Base-by-base conservation (phyloP, 192 early-diverging fungal species). In the Cetraspora pellucida region DNA sequence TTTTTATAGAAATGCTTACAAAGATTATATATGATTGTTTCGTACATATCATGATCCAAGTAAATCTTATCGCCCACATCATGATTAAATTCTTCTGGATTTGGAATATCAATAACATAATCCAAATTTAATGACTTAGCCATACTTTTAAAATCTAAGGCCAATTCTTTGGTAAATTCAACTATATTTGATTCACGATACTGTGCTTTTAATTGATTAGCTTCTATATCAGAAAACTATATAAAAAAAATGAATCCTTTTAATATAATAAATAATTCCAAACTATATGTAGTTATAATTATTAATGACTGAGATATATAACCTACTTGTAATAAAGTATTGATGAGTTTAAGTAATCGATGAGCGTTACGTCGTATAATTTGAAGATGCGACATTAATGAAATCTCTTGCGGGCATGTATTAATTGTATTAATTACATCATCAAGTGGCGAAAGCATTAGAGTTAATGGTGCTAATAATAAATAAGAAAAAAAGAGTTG, bases 271-370 rank as follows among this genome's bases (percentile, higher is more conserved):
- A 37, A 37, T 1, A 37, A 37, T 37, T 37, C 37, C 37, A 37
- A 37, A 37, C 3, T 37, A 37, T 2, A 37, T 37, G 37, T 37
- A 37, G 1, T 37, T 37, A 37, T 37, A 37, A 7, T 1, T 37
- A 37, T 37, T 37, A 37, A 37, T 44, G 1, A 45, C 14, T 19
- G 11, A 65, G 16, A 10, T 37, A 37, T 8, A 19, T 17, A 10
- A 63, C 31, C n/a, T 28, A 75, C 73, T 58, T 91, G 87, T 19
- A 91, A 74, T 4, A 91, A 70, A 0, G 78, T 81, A 74, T 89
- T 91, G 25, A 91, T 85, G 3, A 91, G 80, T 66, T 84, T 87
- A 19, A 89, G 77, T n/a, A 91, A 78, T 45, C 89, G 81, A 25
- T 78, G 37, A 1, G 87, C 81, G 44, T 91, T 91, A 28, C 86